Evolutionary conservation across 2,329 filamentous ascomycete species (phyloP), one percentile per base, ranked within the genome.

Genomic region (Colletotrichum sp.): DNA sequence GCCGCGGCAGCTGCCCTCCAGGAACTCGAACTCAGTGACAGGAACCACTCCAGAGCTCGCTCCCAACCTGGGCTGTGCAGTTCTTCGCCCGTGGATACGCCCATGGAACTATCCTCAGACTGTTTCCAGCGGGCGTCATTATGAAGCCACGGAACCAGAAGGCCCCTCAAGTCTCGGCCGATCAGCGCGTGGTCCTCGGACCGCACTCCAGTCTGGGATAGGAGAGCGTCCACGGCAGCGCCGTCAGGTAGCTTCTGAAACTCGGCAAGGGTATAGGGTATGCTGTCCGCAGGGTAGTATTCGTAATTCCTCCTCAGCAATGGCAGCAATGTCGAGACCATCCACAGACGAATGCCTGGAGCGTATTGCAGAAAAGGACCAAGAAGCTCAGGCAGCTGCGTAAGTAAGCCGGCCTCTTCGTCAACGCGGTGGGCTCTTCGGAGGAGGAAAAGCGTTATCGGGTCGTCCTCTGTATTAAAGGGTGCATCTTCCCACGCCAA

Each of bases 131-230:
- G 90, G 24, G 85, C 88, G 67, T 92, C 88, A 62, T 92, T 92
- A 80, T 94, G 92, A 65, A 96, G 86, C 94, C 94, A 96, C 3
- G 95, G 94, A 0, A 92, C 93, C 66, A 96, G 85, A 49, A 96
- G 81, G 1, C 92, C 91, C 77, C 91, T 90, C 71, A 96, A 81
- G 81, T 96, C 94, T 72, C 93, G 90, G 2, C 91, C 92, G 64
- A 93, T 81, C 49, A 87, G 82, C 2, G 79, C 75, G 21, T 85
- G 76, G 4, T 86, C 84, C 52, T 86, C 85, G 34, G 88, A 83
- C 18, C 80, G 80, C 26, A 80, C 75, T 30, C 87, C 88, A 3
- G 91, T 92, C 70, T 90, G 89, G 9, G 89, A 90, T 7, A 96
- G 86, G 32, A 96, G 87, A 63, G 92, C 84, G 13, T 90, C 87